These are phyloP conservation scores for Thymus mandschuricus DNA, from an alignment of 257 asterid species.

Conservation along the genomic window DNA sequence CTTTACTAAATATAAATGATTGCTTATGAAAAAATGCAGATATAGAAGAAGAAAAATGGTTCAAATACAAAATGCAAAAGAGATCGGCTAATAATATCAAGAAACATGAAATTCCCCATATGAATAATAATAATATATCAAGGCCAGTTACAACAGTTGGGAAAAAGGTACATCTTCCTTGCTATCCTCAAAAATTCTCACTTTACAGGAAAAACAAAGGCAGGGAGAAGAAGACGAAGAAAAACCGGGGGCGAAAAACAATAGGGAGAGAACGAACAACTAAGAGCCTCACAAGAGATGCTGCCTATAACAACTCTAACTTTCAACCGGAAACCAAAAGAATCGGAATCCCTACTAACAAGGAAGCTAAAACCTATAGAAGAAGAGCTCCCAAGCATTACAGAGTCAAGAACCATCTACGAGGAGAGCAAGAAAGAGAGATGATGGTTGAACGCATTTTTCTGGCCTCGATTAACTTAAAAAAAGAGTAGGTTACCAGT, in stretches of 20 bases:
- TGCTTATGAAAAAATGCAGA: background rate
- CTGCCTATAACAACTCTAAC: slow-evolving; percentile 41
- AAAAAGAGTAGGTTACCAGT: slow-evolving; percentile 45
- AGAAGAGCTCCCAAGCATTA: slow-evolving; percentile 36
- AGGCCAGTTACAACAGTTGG: slow-evolving; percentile 57
- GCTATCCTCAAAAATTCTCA: slow-evolving; percentile 52
- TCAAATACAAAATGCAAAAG: background rate
- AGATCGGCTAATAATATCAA: background rate
- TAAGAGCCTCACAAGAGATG: slow-evolving; percentile 37
- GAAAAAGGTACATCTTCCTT: slow-evolving; percentile 44
- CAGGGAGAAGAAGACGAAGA: slow-evolving; percentile 21
- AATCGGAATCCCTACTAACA: slow-evolving; percentile 37
- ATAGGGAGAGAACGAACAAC: slow-evolving; percentile 26
- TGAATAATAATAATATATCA: slow-evolving; percentile 37
- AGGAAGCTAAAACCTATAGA: slow-evolving; percentile 43
- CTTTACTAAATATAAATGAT: background rate
- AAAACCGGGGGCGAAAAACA: slow-evolving; percentile 31
- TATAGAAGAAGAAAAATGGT: background rate
- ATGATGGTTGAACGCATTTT: slow-evolving; percentile 29
- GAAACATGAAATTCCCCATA: slow-evolving; percentile 37
- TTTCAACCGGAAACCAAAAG: slow-evolving; percentile 44
- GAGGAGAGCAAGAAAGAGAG: slow-evolving; percentile 39
- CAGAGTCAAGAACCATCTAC: slow-evolving; percentile 39
- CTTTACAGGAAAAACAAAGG: slow-evolving; percentile 56
- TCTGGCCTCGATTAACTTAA: slow-evolving; percentile 47